These are phyloP conservation scores for Citrus medica DNA, from an alignment of 345 rosid genomes.

Conservation along the genomic window DNA sequence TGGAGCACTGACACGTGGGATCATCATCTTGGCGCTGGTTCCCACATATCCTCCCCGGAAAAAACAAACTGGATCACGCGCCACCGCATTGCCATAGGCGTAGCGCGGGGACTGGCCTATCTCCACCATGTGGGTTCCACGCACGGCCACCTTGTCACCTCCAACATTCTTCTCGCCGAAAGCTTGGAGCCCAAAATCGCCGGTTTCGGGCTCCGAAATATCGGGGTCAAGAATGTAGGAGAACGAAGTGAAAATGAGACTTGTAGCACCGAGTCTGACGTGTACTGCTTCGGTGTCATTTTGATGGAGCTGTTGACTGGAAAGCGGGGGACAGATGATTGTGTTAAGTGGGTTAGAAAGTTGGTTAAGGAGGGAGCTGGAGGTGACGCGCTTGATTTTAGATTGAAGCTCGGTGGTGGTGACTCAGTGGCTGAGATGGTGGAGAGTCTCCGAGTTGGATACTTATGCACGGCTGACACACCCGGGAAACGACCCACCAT, in stretches of 20 bases:
- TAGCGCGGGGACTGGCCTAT: slow-evolving; percentile 91
- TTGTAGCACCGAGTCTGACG: slow-evolving; percentile 43
- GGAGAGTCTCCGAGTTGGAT: slow-evolving; percentile 77
- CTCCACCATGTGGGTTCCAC: slow-evolving; percentile 83
- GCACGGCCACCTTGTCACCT: slow-evolving; percentile 77
- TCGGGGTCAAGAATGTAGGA: slow-evolving; percentile 3
- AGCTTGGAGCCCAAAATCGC: slow-evolving; percentile 73
- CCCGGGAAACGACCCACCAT: slow-evolving; percentile 80
- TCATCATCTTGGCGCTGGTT: slow-evolving; percentile 27
- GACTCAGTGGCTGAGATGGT: slow-evolving; percentile 71
- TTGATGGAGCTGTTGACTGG: slow-evolving; percentile 78
- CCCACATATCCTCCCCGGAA: slow-evolving; percentile 37
- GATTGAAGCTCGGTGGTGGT: slow-evolving; percentile 44
- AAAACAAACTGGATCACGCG: slow-evolving; percentile 73
- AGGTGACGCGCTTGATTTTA: slow-evolving; percentile 54
- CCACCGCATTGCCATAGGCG: slow-evolving; percentile 78
- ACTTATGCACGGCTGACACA: slow-evolving; percentile 78
- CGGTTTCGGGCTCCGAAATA: slow-evolving; percentile 53
- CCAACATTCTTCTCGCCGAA: slow-evolving; percentile 76
- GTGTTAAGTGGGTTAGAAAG: slow-evolving; percentile 48
- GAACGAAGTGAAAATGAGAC: background rate
- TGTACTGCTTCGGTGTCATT: slow-evolving; percentile 68
- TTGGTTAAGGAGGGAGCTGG: slow-evolving; percentile 67
- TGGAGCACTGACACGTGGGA: slow-evolving; percentile 99
- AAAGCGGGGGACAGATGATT: slow-evolving; percentile 51